Base-by-base conservation (phyloP, 495 filamentous ascomycete species). In the Daldinia childiae region DNA sequence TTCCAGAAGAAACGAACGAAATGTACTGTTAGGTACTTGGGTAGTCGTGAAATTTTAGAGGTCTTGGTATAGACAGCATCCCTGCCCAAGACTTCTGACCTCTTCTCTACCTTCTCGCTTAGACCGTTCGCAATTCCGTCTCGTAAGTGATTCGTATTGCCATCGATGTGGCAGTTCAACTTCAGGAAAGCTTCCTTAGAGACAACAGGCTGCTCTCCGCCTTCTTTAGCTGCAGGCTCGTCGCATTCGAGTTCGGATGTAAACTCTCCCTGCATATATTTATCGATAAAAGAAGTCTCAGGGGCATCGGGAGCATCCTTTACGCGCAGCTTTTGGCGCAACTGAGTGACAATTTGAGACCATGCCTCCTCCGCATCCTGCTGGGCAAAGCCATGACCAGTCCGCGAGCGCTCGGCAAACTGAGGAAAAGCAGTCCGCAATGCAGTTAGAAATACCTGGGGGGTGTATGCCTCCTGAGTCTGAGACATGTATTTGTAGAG, bases 1-100 rank as follows among this genome's bases (percentile, higher is more conserved):
- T 96, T 94, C 96, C 96, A 99, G 84, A 92, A 97, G 82, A 99
- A 99, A 66, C 95, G 93, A 66, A 99, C 92, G 77, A 99, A 97
- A 77, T 99, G 95, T 5, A 98, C 94, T 14, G 95, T 95, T 30
- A 99, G 85, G 69, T 99, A 97, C 77, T 96, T 97, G 12, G 95
- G 95, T 64, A 98, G 79, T 8, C 95, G 91, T 24, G 93, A 86
- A 70, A 99, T 94, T 67, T 90, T 89, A 30, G 94, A 97, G 8
- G 85, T 90, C 82, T 97, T 97, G 24, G 93, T 98, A 79, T 98
- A 98, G 9, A 88, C 74, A 27, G 90, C 89, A 78, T 97, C 89
- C 27, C 91, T 88, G 50, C 86, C 91, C n/a, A 99, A 84, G 9
- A 83, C 85, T 55, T 90, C 87, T 2, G 94, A 97, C 27, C 84